A percentile compares a stretch with the other conserved stretches of the same genome.
These are phyloP conservation scores for Zygotorulaspora chibaensis DNA, from an alignment of 805 yeast species.

Conservation along the genomic window DNA sequence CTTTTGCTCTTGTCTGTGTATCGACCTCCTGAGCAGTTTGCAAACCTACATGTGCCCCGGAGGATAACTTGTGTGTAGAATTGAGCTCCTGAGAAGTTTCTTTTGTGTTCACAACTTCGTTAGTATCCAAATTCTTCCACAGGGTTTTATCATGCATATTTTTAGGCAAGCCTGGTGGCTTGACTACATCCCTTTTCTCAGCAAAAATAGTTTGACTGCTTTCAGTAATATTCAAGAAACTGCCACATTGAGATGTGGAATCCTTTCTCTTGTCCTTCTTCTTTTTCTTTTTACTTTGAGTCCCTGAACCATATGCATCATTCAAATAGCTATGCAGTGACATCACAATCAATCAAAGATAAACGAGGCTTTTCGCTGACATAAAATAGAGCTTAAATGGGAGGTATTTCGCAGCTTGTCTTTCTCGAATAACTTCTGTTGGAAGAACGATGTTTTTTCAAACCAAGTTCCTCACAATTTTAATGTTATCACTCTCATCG, in stretches of 20 bases:
- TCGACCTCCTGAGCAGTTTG: slow-evolving; percentile 45
- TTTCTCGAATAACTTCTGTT: not conserved
- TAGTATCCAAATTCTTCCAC: slow-evolving; percentile 32
- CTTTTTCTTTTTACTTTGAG: slow-evolving; percentile 26
- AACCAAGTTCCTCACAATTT: too few species aligned
- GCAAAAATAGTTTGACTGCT: slow-evolving; percentile 13
- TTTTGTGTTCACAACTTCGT: slow-evolving; percentile 15
- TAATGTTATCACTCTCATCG: not conserved
- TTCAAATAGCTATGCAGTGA: slow-evolving; percentile 46
- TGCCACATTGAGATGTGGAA: slow-evolving; percentile 5
- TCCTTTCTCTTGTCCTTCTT: slow-evolving; percentile 29
- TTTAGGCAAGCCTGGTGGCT: not conserved
- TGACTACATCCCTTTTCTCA: slow-evolving; percentile 4
- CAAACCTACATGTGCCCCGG: slow-evolving; percentile 42
- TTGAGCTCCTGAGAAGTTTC: not conserved
- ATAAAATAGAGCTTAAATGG: not conserved
- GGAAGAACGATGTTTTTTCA: too few species aligned
- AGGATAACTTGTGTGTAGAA: slow-evolving; percentile 18
- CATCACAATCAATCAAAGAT: slow-evolving; percentile 26
- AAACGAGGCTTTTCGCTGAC: too few species aligned
- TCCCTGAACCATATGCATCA: slow-evolving; percentile 39
- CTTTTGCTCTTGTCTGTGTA: slow-evolving; percentile 35
- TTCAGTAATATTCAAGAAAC: slow-evolving; percentile 19
- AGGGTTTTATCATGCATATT: slow-evolving; percentile 7
- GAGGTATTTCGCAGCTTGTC: not conserved